Evolutionary conservation across 2,329 filamentous ascomycete species (phyloP).

Genomic region (Alternaria viburni): DNA sequence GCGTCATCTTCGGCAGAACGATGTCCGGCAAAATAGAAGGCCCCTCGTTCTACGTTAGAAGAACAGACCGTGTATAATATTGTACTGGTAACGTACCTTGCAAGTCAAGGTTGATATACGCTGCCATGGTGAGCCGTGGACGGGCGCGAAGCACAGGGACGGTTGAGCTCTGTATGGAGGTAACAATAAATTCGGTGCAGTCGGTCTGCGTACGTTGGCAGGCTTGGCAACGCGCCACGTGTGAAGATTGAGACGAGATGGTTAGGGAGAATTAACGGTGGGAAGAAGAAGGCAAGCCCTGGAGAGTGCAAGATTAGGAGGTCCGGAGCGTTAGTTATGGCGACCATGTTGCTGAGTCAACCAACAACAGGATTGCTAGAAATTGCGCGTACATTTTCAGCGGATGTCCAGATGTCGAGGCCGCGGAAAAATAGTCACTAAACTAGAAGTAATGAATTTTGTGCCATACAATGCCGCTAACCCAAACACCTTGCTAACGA

Average conservation of each 20-base stretch:
- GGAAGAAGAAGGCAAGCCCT: background rate
- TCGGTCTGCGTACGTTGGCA: background rate
- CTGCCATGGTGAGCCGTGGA: constrained; percentile 7
- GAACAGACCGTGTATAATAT: background rate
- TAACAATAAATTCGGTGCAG: background rate
- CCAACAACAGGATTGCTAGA: background rate
- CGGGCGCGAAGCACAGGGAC: background rate
- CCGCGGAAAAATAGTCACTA: background rate
- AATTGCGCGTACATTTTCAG: background rate
- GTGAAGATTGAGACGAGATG: background rate
- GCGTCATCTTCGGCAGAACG: constrained; percentile 14
- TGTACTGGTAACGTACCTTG: constrained; percentile 8
- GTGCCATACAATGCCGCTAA: constrained; percentile 18
- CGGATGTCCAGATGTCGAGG: background rate
- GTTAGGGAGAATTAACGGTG: background rate
- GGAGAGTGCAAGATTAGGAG: background rate
- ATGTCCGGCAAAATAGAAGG: constrained; percentile 16
- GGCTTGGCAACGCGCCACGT: background rate
- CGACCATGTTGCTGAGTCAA: background rate
- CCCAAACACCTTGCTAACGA: constrained; percentile 18
- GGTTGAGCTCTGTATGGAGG: background rate
- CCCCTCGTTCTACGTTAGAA: constrained; percentile 12
- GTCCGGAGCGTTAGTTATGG: background rate
- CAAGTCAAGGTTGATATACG: constrained; percentile 15
- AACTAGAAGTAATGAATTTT: constrained; percentile 2